Percentiles rank a stretch among this genome's conserved stretches.
phyloP scores from a whole-genome alignment of 257 asterid genomes.

The Solanum microdontum region DNA sequence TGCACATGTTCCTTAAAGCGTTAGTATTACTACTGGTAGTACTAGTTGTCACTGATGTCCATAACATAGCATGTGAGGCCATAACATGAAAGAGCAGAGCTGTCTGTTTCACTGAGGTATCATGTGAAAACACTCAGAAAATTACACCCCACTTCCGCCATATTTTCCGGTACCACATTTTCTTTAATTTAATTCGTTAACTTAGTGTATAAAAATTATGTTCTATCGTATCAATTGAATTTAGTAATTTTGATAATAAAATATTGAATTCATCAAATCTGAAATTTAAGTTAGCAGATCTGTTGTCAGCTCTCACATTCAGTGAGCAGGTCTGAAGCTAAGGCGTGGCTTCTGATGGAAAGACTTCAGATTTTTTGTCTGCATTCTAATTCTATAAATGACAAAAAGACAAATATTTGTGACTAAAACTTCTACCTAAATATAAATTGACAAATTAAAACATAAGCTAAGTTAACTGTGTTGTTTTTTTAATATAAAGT shows the following conservation, averaged over 20 bases:
- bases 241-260: too few species aligned
- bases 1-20: constrained; percentile 1
- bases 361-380: background rate
- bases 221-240: too few species aligned
- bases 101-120: constrained; percentile 34
- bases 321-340: background rate
- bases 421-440: background rate
- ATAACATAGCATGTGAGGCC: constrained; percentile 45
- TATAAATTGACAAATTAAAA: background rate
- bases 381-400: background rate
- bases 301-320: background rate
- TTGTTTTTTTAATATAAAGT: background rate
- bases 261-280: background rate
- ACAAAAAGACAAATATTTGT: background rate
- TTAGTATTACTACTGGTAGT: constrained; percentile 11
- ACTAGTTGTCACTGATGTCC: constrained; percentile 28
- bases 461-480: background rate
- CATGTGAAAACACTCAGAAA: constrained; percentile 11
- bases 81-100: constrained; percentile 31
- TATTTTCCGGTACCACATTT: background rate
- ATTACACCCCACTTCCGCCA: background rate
- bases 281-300: background rate
- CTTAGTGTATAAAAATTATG: too few species aligned
- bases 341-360: background rate
- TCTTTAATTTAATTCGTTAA: background rate